These are phyloP conservation scores for Trametes hirsuta DNA, from an alignment of 1,284 basidiomycete species.

Conservation along the genomic window DNA sequence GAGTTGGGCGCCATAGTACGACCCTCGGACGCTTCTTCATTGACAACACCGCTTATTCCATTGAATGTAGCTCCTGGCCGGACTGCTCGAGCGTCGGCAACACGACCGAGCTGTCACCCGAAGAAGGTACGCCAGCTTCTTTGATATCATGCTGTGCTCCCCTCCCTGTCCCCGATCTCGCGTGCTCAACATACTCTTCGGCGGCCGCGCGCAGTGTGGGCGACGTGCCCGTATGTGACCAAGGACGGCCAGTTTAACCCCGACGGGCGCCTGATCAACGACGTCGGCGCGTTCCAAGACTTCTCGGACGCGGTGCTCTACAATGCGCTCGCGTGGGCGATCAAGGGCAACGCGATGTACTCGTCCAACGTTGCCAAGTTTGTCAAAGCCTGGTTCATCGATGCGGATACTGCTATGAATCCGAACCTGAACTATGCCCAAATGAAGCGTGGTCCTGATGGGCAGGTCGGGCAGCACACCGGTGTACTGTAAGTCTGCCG, in stretches of 20 bases:
- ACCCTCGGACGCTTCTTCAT: no score
- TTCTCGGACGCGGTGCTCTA: constrained; percentile 64
- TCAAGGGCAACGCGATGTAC: constrained; percentile 44
- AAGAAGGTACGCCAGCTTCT: constrained; percentile 42
- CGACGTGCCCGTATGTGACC: constrained; percentile 55
- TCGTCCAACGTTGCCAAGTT: constrained; percentile 44
- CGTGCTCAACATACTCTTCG: not conserved
- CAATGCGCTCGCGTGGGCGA: constrained; percentile 59
- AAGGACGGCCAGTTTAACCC: constrained; percentile 65
- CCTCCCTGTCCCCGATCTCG: not conserved
- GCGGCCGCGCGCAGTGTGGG: constrained; percentile 35
- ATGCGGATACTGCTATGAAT: constrained; percentile 60
- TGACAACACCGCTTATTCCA: no score
- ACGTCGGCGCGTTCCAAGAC: constrained; percentile 55
- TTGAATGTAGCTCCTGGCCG: constrained; percentile 57
- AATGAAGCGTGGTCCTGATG: constrained; percentile 55
- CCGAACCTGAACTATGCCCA: constrained; percentile 70
- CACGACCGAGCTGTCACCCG: constrained; percentile 48
- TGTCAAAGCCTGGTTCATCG: constrained; percentile 63
- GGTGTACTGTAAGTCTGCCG: constrained; percentile 50
- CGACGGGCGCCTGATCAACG: constrained; percentile 39
- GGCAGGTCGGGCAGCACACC: constrained; percentile 53
- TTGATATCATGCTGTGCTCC: not conserved
- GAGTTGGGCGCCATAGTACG: constrained; percentile 61
- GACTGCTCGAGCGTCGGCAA: constrained; percentile 47